Conservation (phyloP, 75 land plant genomes). For the Cryptomeria japonica region DNA sequence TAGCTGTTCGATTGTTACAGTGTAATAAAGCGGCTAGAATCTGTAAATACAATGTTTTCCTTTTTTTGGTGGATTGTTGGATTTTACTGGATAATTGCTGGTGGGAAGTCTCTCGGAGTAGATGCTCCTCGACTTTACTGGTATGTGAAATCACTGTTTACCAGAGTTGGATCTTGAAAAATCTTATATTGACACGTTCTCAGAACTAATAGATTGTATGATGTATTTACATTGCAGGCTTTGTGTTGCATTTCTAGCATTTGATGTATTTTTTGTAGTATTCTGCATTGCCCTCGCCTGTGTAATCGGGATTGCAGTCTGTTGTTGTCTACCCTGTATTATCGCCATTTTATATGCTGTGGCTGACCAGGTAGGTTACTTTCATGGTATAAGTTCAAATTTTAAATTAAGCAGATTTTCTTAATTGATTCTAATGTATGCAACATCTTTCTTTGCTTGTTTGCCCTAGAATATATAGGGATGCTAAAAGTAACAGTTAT, state of each 20-base stretch:
- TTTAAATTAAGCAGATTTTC: neutral
- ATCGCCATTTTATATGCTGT: slow-evolving; percentile 96
- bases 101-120: slow-evolving; percentile 74
- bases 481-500: neutral
- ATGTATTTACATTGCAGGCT: slow-evolving; percentile 59
- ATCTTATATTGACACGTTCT: neutral
- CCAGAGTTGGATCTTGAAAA: neutral
- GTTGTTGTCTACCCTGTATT: slow-evolving; percentile 98
- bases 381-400: slow-evolving; percentile 47
- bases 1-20: slow-evolving; percentile 35
- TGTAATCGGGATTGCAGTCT: slow-evolving; percentile 92
- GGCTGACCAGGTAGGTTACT: slow-evolving; percentile 7
- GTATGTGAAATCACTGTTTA: slow-evolving; percentile 29
- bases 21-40: slow-evolving; percentile 75
- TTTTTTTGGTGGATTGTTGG: slow-evolving; percentile 99
- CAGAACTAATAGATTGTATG: neutral
- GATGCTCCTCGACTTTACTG: slow-evolving; percentile 90
- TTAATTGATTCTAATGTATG: neutral
- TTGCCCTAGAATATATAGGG: neutral
- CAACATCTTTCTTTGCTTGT: neutral
- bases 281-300: slow-evolving; percentile 95
- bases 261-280: slow-evolving; percentile 95
- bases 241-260: slow-evolving; percentile 86
- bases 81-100: slow-evolving; percentile 95
- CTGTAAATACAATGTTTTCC: slow-evolving; percentile 91